Conservation (phyloP, 768 basidiomycete genomes). For the Gelatoporia subvermispora region DNA sequence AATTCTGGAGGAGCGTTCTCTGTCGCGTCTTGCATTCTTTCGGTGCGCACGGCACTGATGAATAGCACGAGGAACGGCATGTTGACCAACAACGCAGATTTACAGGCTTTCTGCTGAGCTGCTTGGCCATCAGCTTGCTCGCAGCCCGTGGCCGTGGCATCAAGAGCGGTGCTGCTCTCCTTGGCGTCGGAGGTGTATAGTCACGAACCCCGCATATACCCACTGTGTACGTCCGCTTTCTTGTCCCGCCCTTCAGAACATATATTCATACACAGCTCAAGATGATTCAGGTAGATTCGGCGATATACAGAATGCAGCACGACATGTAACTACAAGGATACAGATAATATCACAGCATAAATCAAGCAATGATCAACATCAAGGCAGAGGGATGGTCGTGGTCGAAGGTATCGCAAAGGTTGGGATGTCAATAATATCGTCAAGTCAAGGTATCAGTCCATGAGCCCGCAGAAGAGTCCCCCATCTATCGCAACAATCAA, state of each 20-base stretch:
- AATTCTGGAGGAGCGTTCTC: conserved; percentile 74
- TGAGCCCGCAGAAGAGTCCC: conserved; percentile 50
- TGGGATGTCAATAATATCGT: neutral
- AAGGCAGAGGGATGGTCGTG: neutral
- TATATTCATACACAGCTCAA: no score
- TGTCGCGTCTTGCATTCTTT: conserved; percentile 84
- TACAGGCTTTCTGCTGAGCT: conserved; percentile 77
- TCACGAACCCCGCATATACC: no score
- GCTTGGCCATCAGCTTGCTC: conserved; percentile 70
- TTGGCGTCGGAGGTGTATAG: conserved; percentile 50
- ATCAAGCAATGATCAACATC: neutral
- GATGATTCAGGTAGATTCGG: no score
- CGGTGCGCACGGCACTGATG: conserved; percentile 38
- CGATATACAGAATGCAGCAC: no score
- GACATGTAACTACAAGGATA: neutral
- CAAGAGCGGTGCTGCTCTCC: conserved; percentile 57
- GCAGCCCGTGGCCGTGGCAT: conserved; percentile 70
- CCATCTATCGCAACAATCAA: conserved; percentile 45
- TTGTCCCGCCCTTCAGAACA: no score
- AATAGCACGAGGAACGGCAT: neutral
- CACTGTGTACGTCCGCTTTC: no score
- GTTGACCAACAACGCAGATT: conserved; percentile 43
- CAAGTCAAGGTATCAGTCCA: conserved; percentile 37
- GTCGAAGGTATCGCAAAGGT: neutral
- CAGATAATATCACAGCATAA: neutral